These are phyloP conservation scores for Aspergillus persii DNA, from an alignment of 2,329 filamentous ascomycete genomes.

Conservation along the genomic window DNA sequence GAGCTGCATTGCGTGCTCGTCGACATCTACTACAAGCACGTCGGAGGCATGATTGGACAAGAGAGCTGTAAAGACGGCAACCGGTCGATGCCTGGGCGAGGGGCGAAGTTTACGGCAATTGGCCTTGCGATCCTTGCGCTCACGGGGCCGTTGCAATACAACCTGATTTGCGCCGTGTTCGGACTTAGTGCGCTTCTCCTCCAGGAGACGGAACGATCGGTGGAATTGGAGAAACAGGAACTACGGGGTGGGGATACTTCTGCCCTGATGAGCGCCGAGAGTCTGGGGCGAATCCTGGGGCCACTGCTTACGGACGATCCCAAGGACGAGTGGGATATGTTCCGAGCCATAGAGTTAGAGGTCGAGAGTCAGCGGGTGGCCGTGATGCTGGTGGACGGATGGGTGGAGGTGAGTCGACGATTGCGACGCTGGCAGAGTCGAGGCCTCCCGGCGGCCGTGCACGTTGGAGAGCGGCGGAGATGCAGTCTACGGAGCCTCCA, in stretches of 20 bases:
- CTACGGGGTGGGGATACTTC: conserved; percentile 16
- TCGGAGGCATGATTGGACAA: conserved; percentile 13
- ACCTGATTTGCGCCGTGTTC: conserved; percentile 42
- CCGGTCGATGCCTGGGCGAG: conserved; percentile 17
- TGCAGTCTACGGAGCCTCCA: not conserved
- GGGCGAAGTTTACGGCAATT: conserved; percentile 32
- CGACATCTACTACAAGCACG: conserved; percentile 26
- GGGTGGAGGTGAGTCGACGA: conserved; percentile 35
- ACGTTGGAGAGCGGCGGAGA: not conserved
- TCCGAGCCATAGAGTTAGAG: conserved; percentile 22
- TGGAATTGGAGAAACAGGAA: conserved; percentile 17
- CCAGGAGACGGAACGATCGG: conserved; percentile 24
- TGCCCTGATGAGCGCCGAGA: conserved; percentile 24
- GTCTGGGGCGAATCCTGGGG: conserved; percentile 33
- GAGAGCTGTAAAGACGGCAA: conserved; percentile 19
- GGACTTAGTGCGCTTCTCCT: conserved; percentile 35
- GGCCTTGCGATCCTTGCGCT: conserved; percentile 38
- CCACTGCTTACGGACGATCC: conserved; percentile 28
- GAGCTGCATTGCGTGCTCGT: conserved; percentile 33
- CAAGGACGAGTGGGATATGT: conserved; percentile 11
- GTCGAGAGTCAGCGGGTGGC: conserved; percentile 30
- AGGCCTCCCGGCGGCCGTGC: not conserved
- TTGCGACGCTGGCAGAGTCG: conserved; percentile 29
- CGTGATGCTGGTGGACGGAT: conserved; percentile 34
- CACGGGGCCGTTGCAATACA: conserved; percentile 38